Evolutionary conservation across 1,139 yeast species (phyloP).

Genomic region (Ogataea hybrid): DNA sequence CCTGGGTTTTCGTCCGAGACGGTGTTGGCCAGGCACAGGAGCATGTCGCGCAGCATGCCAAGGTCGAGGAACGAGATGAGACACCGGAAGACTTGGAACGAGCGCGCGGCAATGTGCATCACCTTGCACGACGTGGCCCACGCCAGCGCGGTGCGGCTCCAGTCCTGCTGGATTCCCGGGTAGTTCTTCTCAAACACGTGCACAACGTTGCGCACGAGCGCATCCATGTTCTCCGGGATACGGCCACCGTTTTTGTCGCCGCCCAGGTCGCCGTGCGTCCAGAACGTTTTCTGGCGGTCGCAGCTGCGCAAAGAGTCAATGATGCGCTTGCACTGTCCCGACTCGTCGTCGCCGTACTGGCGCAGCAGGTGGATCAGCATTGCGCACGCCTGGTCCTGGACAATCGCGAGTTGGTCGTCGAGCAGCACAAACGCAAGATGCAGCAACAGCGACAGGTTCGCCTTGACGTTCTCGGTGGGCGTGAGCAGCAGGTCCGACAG

Average conservation of each 20-base stretch:
- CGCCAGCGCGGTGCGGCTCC: slow-evolving; percentile 80
- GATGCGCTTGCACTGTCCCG: slow-evolving; percentile 51
- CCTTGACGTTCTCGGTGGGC: slow-evolving; percentile 53
- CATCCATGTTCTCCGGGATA: slow-evolving; percentile 86
- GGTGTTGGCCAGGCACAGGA: slow-evolving; percentile 89
- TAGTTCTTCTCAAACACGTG: slow-evolving; percentile 47
- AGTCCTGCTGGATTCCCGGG: slow-evolving; percentile 60
- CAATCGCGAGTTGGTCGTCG: slow-evolving; percentile 82
- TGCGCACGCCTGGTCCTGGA: slow-evolving; percentile 81
- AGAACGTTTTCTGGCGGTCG: slow-evolving; percentile 46
- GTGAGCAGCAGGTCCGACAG: slow-evolving; percentile 75
- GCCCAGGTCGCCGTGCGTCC: slow-evolving; percentile 87
- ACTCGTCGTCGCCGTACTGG: slow-evolving; percentile 53
- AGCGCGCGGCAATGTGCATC: slow-evolving; percentile 93
- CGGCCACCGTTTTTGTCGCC: slow-evolving; percentile 79
- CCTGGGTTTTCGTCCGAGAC: slow-evolving; percentile 86
- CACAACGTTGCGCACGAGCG: slow-evolving; percentile 64
- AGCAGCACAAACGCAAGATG: slow-evolving; percentile 77
- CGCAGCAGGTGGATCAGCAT: slow-evolving; percentile 73
- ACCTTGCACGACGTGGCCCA: slow-evolving; percentile 99
- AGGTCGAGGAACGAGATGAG: slow-evolving; percentile 77
- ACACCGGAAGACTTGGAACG: slow-evolving; percentile 89
- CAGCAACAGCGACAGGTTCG: slow-evolving; percentile 71
- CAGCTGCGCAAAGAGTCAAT: slow-evolving; percentile 51
- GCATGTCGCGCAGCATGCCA: slow-evolving; percentile 88